Base-by-base conservation (phyloP, 176 grass and related monocot genomes). In the Aegilops umbellulata region DNA sequence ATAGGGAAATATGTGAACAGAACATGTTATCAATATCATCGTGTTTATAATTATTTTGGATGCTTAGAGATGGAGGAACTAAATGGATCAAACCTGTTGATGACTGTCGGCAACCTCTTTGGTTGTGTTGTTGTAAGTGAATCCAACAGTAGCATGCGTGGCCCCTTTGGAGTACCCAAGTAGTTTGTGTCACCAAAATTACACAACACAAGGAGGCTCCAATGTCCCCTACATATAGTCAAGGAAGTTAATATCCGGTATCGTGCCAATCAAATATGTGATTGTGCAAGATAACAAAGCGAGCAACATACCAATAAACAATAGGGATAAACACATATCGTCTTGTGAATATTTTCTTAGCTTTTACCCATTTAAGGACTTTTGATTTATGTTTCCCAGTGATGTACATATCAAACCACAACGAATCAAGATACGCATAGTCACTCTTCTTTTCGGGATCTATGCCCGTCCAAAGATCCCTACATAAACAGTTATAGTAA, bases 161-260 rank as follows among this genome's bases (percentile, higher is more conserved):
- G 93, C 14, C 42, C 42, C 23, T 46, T 46, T 41, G 42, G 25
- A 46, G 70, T 46, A 47, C 42, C 70, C n/a, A 24, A 74, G 39
- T 74, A 27, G 77, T 86, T 76, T 78, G 68, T 77, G 38, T 89
- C 90, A 35, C 90, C 86, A 46, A 95, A 98, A 88, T 98, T 88
- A 72, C 91, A 98, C 19, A 98, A 88, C n/a, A 98, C 89, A 84
- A 98, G 93, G 65, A 98, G 94, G 79, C 79, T 98, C 96, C 96
- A 98, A 78, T 98, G 96, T 70, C 78, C 81, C 82, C 96, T 98
- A 49, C 70, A 87, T 98, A 44, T 78, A 87, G 79, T 58, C 29
- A 77, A 73, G 27, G 11, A 80, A 69, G 23, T 67, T 9, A 30
- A 67, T 22, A 61, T n/a, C 62, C 30, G 12, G 77, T 36, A 77